A percentile compares a stretch with the other conserved stretches of the same genome.
Evolutionary conservation across 345 rosid genomes (phyloP).

Genomic region (Pseudoturritis turrita): DNA sequence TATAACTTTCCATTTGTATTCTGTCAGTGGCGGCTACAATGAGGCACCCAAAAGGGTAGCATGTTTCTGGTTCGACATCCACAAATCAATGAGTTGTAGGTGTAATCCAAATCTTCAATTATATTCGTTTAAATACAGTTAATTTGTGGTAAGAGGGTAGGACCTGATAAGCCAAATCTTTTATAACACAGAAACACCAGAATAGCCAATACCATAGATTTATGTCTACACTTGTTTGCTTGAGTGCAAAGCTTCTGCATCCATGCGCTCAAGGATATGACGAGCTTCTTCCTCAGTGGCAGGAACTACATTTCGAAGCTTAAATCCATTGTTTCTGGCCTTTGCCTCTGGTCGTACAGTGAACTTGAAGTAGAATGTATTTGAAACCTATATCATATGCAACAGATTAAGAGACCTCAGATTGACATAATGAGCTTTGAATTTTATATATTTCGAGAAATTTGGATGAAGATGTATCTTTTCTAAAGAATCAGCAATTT

Average conservation of each 20-base stretch:
- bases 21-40: background rate
- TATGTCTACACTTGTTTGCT: background rate
- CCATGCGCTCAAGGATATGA: constrained; percentile 65
- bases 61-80: background rate
- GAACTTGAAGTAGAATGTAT: constrained; percentile 78
- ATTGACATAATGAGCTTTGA: background rate
- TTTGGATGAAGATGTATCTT: background rate
- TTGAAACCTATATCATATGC: constrained; percentile 55
- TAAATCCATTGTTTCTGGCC: constrained; percentile 42
- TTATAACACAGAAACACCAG: background rate
- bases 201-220: background rate
- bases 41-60: background rate
- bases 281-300: constrained; percentile 89
- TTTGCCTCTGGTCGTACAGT: constrained; percentile 68
- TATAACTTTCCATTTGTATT: background rate
- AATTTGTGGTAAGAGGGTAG: background rate
- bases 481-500: background rate
- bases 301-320: constrained; percentile 72
- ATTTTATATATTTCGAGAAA: background rate
- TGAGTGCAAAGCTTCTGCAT: constrained; percentile 44
- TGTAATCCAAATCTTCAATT: constrained; percentile 11
- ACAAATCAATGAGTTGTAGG: background rate
- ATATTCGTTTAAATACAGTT: constrained; percentile 3
- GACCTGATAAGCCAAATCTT: background rate
- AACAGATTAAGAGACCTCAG: background rate